phyloP scores from a whole-genome alignment of 371 early-diverging fungal genomes.

The Quaeritorhiza haematococci region DNA sequence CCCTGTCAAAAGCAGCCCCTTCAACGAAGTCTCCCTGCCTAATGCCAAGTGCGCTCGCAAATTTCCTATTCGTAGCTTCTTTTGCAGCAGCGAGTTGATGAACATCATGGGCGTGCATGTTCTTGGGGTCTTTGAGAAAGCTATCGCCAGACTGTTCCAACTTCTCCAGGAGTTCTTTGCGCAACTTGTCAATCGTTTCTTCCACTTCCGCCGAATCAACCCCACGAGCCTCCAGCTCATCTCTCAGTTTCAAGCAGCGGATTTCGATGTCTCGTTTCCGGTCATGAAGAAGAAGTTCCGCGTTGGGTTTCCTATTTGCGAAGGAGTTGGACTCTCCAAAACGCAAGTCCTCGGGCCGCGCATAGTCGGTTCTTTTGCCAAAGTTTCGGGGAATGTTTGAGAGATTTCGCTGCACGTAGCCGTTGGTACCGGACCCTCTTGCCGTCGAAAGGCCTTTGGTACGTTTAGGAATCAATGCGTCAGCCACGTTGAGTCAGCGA shows the following conservation, averaged over 20 bases:
- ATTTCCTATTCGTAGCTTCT: conserved; percentile 53
- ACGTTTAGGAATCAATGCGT: neutral
- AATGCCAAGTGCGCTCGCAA: conserved; percentile 71
- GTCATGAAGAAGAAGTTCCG: conserved; percentile 79
- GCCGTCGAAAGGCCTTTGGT: conserved; percentile 86
- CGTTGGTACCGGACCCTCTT: conserved; percentile 91
- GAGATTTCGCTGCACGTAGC: conserved; percentile 87
- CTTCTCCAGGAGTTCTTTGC: conserved; percentile 29
- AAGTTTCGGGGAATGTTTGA: conserved; percentile 59
- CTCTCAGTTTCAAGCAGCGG: conserved; percentile 69
- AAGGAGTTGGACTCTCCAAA: conserved; percentile 6
- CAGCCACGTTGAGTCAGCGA: neutral
- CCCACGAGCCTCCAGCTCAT: conserved; percentile 75
- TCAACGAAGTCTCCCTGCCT: conserved; percentile 56
- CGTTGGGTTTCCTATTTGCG: conserved; percentile 59
- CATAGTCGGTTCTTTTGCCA: conserved; percentile 10
- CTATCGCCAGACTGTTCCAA: conserved; percentile 27
- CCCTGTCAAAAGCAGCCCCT: conserved; percentile 78
- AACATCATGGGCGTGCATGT: conserved; percentile 47
- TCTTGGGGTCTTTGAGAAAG: conserved; percentile 1
- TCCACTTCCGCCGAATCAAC: conserved; percentile 59
- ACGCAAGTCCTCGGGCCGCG: conserved; percentile 19
- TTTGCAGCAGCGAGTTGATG: conserved; percentile 73
- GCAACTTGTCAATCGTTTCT: conserved; percentile 39
- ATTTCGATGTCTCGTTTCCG: conserved; percentile 84